Evolutionary conservation across 345 rosid genomes (phyloP), one percentile per base, ranked within the genome.

Genomic region (Noccaea caerulescens): DNA sequence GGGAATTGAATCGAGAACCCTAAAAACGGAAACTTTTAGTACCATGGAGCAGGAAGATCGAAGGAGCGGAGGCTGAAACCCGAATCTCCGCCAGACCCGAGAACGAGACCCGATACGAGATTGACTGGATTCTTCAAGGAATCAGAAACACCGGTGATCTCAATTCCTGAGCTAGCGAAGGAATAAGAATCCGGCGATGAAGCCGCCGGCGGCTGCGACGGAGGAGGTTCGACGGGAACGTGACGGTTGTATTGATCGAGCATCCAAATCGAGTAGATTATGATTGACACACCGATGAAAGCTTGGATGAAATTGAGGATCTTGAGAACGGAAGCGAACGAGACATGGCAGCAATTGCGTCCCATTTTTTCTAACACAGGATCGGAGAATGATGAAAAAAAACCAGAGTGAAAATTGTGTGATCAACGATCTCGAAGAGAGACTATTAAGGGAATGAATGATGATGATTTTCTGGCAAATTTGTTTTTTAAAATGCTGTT

Each of bases 21-120:
- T 71, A 66, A 58, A 71, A 66, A 64, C 10, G 67, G 77, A 36
- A 71, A 72, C 41, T 11, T 57, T 46, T 0, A n/a, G 11, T 82
- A 94, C 99, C 99, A 94, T 2, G 96, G 93, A 70, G 93, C 88
- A 14, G 97, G 97, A 69, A 91, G 91, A 75, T 89, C 68, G 16
- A 88, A 10, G 8, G 92, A 83, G 34, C 81, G 76, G 33, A 89
- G 79, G 25, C 60, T 74, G 55, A 86, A 64, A 37, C 75, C 91
- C 6, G 84, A 70, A 1, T 81, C 82, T 11, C 68, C 57, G 56
- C 60, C 83, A 20, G 72, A 63, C 7, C 82, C 83, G 57, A 81
- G 75, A n/a, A 68, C 80, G 57, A 83, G 7, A 66, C 67, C 84
- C 41, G 82, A 62, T 12, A 73, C 72, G 38, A 80, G 42, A 53